phyloP scores from a whole-genome alignment of 2,329 filamentous ascomycete species.

The Exophiala lecanii-corni region DNA sequence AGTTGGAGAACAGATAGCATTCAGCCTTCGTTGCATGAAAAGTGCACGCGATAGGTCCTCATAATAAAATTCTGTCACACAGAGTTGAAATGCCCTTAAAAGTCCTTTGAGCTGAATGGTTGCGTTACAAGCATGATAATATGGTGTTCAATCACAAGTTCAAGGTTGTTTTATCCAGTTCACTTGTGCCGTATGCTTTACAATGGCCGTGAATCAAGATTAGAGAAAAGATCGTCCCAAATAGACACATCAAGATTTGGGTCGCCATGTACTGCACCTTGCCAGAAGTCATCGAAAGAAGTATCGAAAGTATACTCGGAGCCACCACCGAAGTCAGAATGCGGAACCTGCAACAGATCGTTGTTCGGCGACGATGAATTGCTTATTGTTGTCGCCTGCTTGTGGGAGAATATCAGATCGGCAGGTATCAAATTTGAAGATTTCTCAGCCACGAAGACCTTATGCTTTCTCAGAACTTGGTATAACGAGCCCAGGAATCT shows the following conservation, averaged over 20 bases:
- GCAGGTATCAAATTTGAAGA: not conserved
- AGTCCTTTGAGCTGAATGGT: no score
- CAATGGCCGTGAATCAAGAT: conserved; percentile 5
- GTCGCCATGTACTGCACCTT: conserved; percentile 7
- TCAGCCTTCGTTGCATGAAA: no score
- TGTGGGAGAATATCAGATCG: not conserved
- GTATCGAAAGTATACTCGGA: not conserved
- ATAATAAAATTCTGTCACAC: no score
- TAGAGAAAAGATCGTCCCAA: conserved; percentile 13
- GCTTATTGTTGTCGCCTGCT: not conserved
- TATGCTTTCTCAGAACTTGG: conserved; percentile 30
- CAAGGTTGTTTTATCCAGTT: no score
- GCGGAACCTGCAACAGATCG: not conserved
- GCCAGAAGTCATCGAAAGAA: conserved; percentile 12
- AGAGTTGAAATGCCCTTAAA: no score
- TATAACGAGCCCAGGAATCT: conserved; percentile 35
- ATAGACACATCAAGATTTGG: conserved; percentile 4
- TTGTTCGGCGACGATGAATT: not conserved
- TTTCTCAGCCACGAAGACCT: conserved; percentile 2
- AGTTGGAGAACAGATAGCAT: no score
- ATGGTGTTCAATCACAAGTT: no score
- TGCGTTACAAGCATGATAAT: no score
- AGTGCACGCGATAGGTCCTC: no score
- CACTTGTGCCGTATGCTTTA: no score
- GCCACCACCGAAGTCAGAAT: not conserved